Evolutionary conservation across 768 basidiomycete species (phyloP), one percentile per base, ranked within the genome.

Genomic region (Gymnopilus junonius): DNA sequence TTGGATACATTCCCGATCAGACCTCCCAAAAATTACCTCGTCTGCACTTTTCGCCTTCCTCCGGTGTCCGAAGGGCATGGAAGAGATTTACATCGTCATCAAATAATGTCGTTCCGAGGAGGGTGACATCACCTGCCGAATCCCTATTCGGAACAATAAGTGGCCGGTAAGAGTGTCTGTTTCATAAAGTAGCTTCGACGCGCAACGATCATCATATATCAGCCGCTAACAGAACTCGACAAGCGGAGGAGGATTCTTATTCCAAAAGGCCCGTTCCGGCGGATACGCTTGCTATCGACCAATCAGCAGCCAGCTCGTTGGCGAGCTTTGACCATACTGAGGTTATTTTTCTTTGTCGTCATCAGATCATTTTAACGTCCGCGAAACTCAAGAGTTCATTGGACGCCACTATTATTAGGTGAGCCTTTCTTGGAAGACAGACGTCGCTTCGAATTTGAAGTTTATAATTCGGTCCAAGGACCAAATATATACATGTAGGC

Each of bases 391-490:
- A 40, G 34, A 25, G 34, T 27, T 39, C 58, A 51, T 58, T 46
- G 27, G 42, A 48, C 34, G 55, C 48, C 27, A 45, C 45, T 60
- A 51, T 66, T 56, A 63, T 63, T 66, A 66, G 61, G 43, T 48
- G 45, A 61, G 23, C 37, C 62, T 59, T 66, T 55, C 54, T 51
- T 37, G 62, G 54, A 61, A 56, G 59, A 48, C 59, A 60, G 39
- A 51, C 25, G 50, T 46, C 39, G 62, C 50, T 58, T 65, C 65
- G 61, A 65, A 57, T 50, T 43, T 29, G 40, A 65, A 59, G 61
- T 62, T 61, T 55, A 62, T 65, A 62, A 59, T 55, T 61, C 55
- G 59, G 65, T 53, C n/a, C 64, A 64, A 55, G 56, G 43, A 59
- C 61, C 58, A 64, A 42, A 55, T 42, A 32, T 51, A 46, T 23